Evolutionary conservation across 73 alveolate genomes (phyloP), one percentile per base, ranked within the genome.

Genomic region (Diophrys sp.): DNA sequence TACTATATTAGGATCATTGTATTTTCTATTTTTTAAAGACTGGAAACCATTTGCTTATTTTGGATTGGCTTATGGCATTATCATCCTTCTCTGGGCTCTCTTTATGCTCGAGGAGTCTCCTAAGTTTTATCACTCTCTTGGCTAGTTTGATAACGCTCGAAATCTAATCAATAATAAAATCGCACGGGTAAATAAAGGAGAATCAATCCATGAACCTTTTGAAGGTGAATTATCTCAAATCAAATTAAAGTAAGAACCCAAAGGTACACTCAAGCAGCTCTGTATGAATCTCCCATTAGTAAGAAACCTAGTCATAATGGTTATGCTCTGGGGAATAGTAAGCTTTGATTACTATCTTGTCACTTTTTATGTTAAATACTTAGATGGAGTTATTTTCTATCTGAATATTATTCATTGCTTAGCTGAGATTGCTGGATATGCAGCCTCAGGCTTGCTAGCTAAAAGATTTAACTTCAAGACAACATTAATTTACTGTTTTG

Each of bases 371-470:
- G 78, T 84, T 1, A 77, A 84, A 56, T 84, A 84, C 67, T 69
- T 84, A 73, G 78, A 83, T 14, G 91, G 91, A 1, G 80, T 71
- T 33, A 54, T 84, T 25, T 84, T 75, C 79, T 54, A 73, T 33
- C 77, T 77, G 75, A 29, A 75, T 1, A 44, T 77, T 1, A 81
- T 78, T 14, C 25, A 71, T 1, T 79, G 91, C 1, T n/a, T 74
- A 24, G 84, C 87, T 8, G 78, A 71, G 29, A 26, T 78, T 2
- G 26, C 30, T 8, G 56, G 62, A 0, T 53, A 11, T 1, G 14
- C 56, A 0, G 1, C 8, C 8, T 28, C 54, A 25, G 0, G 55
- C 23, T 1, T 29, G 2, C 27, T 30, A 0, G 73, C 33, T 28
- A 73, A 33, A 11, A 30, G 54, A n/a, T 23, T 73, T 14, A 18